These are phyloP conservation scores for Fusarium pseudonygamai DNA, from an alignment of 2,329 filamentous ascomycete species.

Conservation along the genomic window DNA sequence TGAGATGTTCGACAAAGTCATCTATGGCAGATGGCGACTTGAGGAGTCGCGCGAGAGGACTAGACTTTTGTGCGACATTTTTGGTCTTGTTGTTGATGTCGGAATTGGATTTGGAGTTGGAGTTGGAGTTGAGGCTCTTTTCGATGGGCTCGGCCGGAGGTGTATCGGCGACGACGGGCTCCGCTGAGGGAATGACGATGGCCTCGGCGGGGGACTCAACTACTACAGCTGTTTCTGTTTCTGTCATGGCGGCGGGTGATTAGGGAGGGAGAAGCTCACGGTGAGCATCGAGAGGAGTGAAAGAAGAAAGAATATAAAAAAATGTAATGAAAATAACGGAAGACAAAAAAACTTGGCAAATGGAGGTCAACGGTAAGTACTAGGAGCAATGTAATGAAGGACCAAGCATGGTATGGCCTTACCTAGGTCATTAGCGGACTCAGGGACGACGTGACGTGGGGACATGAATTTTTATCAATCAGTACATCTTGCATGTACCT, in stretches of 20 bases:
- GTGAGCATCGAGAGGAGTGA: slow-evolving; percentile 21
- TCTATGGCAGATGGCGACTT: slow-evolving; percentile 50
- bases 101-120: background rate
- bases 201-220: slow-evolving; percentile 39
- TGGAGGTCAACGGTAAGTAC: background rate
- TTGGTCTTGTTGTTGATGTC: background rate
- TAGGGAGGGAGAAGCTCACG: slow-evolving; percentile 26
- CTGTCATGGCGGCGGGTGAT: slow-evolving; percentile 37
- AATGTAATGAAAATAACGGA: background rate
- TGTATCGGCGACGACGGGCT: slow-evolving; percentile 33
- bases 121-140: slow-evolving; percentile 3
- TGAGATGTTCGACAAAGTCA: slow-evolving; percentile 64
- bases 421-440: slow-evolving; percentile 15
- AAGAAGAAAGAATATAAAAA: background rate
- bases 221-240: slow-evolving; percentile 38
- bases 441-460: slow-evolving; percentile 1
- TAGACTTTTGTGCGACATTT: background rate
- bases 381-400: background rate
- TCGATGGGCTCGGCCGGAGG: slow-evolving; percentile 27
- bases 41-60: slow-evolving; percentile 27
- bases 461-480: slow-evolving; percentile 20
- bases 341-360: slow-evolving; percentile 4
- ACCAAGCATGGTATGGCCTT: background rate
- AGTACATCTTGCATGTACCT: background rate
- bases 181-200: slow-evolving; percentile 38